phyloP scores from a whole-genome alignment of 768 basidiomycete genomes.

The Collybiopsis luxurians region DNA sequence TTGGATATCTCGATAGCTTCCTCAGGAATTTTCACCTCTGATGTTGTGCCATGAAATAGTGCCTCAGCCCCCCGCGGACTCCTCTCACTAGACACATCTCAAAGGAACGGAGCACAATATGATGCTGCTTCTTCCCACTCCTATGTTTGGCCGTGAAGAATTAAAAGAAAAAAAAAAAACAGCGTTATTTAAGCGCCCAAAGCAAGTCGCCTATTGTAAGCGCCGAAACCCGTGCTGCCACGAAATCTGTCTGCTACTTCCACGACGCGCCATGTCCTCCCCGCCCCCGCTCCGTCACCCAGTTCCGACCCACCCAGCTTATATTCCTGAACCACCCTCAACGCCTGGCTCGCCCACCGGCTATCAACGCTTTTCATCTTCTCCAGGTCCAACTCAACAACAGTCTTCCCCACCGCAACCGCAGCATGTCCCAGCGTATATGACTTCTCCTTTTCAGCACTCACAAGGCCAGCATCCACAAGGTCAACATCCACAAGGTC shows the following conservation, averaged over 20 bases:
- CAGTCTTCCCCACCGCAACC: slow-evolving; percentile 22
- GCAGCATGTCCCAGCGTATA: slow-evolving; percentile 44
- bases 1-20: no score
- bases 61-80: no score
- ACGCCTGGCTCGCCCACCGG: slow-evolving; percentile 74
- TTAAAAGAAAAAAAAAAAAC: no score
- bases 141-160: no score
- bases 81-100: no score
- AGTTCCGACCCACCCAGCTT: slow-evolving; percentile 83
- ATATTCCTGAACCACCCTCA: slow-evolving; percentile 79
- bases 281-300: slow-evolving; percentile 86
- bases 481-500: slow-evolving; percentile 32
- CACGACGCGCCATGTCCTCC: slow-evolving; percentile 31
- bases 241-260: not conserved
- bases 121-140: no score
- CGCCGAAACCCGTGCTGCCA: not conserved
- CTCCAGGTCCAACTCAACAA: slow-evolving; percentile 40
- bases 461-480: no score
- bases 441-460: slow-evolving; percentile 46
- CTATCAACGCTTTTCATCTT: slow-evolving; percentile 70
- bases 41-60: no score
- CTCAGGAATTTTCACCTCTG: no score
- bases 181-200: no score
- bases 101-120: no score
- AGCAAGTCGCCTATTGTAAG: no score